Evolutionary conservation across 495 filamentous ascomycete genomes (phyloP).

Genomic region (Tetracladium marchalianum): DNA sequence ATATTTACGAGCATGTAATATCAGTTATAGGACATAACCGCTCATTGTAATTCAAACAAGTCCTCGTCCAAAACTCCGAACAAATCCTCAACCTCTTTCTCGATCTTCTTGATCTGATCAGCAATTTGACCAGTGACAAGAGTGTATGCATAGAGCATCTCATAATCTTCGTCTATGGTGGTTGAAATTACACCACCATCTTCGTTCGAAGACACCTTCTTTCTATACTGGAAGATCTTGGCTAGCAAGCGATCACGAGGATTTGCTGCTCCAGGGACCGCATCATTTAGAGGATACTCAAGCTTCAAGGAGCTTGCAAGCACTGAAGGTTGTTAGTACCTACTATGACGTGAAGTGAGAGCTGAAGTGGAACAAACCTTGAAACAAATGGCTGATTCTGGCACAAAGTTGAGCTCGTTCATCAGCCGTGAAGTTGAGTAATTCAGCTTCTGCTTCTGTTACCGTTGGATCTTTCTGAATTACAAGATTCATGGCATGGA

Average conservation of each 20-base stretch:
- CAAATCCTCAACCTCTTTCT: slow-evolving; percentile 56
- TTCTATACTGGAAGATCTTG: slow-evolving; percentile 77
- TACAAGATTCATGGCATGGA: slow-evolving; percentile 91
- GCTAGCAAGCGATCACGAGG: slow-evolving; percentile 77
- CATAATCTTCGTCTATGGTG: slow-evolving; percentile 38
- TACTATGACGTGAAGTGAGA: neutral
- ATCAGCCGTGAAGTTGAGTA: slow-evolving; percentile 68
- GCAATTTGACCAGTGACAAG: slow-evolving; percentile 59
- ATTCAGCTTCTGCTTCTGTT: slow-evolving; percentile 66
- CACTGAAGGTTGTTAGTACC: slow-evolving; percentile 37
- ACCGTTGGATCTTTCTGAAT: slow-evolving; percentile 70
- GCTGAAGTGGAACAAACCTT: slow-evolving; percentile 38
- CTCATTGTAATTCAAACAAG: slow-evolving; percentile 15
- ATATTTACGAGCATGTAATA: too few species aligned
- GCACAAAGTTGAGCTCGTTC: slow-evolving; percentile 72
- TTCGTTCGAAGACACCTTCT: slow-evolving; percentile 44
- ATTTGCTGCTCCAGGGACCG: slow-evolving; percentile 71
- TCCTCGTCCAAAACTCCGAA: slow-evolving; percentile 56
- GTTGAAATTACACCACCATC: slow-evolving; percentile 14
- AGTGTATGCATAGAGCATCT: slow-evolving; percentile 45
- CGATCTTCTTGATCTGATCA: slow-evolving; percentile 58
- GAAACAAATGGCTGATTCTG: slow-evolving; percentile 86
- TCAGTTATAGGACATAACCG: neutral
- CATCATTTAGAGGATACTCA: slow-evolving; percentile 84
- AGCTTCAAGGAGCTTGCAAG: slow-evolving; percentile 87